Conservation (phyloP, 306 rosid species). For the Citrullus amarus region DNA sequence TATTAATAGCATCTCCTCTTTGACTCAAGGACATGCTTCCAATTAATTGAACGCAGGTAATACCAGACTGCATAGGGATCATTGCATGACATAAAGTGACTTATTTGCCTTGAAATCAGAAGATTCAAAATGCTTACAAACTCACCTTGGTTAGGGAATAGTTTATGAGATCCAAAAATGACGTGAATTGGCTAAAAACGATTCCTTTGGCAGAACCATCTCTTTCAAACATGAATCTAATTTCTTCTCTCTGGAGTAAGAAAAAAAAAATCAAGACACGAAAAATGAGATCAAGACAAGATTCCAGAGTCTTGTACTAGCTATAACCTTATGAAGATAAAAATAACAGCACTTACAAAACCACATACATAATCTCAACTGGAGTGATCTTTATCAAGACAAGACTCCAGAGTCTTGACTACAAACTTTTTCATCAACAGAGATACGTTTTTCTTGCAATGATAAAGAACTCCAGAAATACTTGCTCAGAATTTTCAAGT, state of each 20-base stretch:
- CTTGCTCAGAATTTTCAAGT: background rate
- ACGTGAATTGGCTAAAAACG: slow-evolving; percentile 91
- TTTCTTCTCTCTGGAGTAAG: slow-evolving; percentile 75
- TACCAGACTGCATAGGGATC: slow-evolving; percentile 54
- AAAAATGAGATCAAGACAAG: background rate
- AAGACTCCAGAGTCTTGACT: background rate
- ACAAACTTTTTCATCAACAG: background rate
- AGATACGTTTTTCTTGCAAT: background rate
- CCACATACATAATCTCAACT: too few species aligned
- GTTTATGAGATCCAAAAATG: slow-evolving; percentile 88
- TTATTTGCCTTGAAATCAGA: slow-evolving; percentile 1
- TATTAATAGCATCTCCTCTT: slow-evolving; percentile 63
- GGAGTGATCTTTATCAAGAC: too few species aligned
- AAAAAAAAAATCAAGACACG: slow-evolving; percentile 1
- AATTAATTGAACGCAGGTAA: slow-evolving; percentile 62
- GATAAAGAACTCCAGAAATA: background rate
- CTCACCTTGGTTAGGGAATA: slow-evolving; percentile 64
- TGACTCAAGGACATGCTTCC: slow-evolving; percentile 83
- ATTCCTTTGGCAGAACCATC: slow-evolving; percentile 96
- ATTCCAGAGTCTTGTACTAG: background rate
- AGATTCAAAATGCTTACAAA: background rate
- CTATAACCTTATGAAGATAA: too few species aligned
- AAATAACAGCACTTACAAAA: too few species aligned
- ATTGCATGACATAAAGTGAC: slow-evolving; percentile 1
- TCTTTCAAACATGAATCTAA: slow-evolving; percentile 77